Base-by-base conservation (phyloP, 768 basidiomycete species). In the Mycena belliarum region DNA sequence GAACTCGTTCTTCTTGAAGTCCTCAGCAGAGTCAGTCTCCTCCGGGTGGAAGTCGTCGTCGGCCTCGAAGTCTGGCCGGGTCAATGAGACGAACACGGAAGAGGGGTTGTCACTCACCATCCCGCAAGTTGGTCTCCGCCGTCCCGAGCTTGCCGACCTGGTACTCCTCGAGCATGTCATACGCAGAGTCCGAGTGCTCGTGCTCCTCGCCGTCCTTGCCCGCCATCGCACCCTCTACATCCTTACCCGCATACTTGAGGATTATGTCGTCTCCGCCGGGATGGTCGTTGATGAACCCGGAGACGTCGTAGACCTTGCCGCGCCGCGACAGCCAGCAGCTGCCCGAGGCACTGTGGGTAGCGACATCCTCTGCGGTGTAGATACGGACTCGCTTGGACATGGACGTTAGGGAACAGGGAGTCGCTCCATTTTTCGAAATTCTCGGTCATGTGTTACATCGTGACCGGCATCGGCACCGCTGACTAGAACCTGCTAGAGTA, bases 261-360 rank as follows among this genome's bases (percentile, higher is more conserved):
- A 99, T 84, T 61, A 94, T 74, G 69, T 98, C 95, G 71, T 98
- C 96, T 4, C 95, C 95, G 62, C 96, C 96, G 12, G 95, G 94
- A 70, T 97, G 95, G 76, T 96, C 95, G 50, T 81, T 67, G 2
- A 95, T 73, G 74, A 98, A 98, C 4, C 66, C 63, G 4, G 95
- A 88, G 50, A 98, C 86, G 69, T 99, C 87, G 79, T 95, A 98
- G 23, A 99, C 92, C 68, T 87, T 90, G 67, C 88, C 88, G 57
- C 78, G 78, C 70, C 85, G 85, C 2, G 89, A 80, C 48, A 98
- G 77, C 92, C 93, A 98, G 70, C 92, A 94, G 63, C 85, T 91
- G 1, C 73, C 63, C 1, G 77, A 50, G 6, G 80, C 76, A 45
- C 74, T 79, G 77, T 95, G 93, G 28, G 68, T 67, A 3, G 76